Percentiles rank a stretch among this genome's conserved stretches.
Evolutionary conservation across 2,329 filamentous ascomycete genomes (phyloP).

Genomic region (Helminthosporium solani): DNA sequence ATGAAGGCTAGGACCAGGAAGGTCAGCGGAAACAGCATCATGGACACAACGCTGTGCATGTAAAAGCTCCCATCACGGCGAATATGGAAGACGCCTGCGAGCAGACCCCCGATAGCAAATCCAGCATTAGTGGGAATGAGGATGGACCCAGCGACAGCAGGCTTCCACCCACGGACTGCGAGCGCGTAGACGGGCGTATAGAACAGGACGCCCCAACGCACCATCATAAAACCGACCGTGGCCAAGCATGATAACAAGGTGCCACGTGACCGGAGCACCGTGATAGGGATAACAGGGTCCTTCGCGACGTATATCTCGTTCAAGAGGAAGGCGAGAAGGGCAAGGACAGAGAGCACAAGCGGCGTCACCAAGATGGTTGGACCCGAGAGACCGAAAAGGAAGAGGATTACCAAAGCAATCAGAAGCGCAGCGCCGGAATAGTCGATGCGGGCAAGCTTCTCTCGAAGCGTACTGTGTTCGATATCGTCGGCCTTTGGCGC

Average conservation of each 20-base stretch:
- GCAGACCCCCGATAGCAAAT: conserved; percentile 71
- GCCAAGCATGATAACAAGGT: conserved; percentile 72
- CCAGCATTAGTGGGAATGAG: conserved; percentile 80
- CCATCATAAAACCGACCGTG: conserved; percentile 76
- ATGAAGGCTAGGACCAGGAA: conserved; percentile 59
- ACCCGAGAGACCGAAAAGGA: conserved; percentile 70
- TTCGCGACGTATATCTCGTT: conserved; percentile 64
- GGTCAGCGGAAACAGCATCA: conserved; percentile 62
- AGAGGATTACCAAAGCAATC: conserved; percentile 61
- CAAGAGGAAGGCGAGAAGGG: conserved; percentile 55
- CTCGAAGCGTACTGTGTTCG: conserved; percentile 41
- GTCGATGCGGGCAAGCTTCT: conserved; percentile 68
- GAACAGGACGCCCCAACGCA: conserved; percentile 78
- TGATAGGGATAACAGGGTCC: conserved; percentile 74
- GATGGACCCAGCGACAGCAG: conserved; percentile 70
- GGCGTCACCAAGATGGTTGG: conserved; percentile 61
- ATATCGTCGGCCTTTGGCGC: conserved; percentile 40
- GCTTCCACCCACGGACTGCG: conserved; percentile 68
- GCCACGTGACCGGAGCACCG: conserved; percentile 67
- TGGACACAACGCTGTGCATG: conserved; percentile 60
- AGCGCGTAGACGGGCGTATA: conserved; percentile 79
- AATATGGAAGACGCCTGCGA: conserved; percentile 76
- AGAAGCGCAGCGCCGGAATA: conserved; percentile 67
- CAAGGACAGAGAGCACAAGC: conserved; percentile 59
- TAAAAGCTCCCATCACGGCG: conserved; percentile 73